Evolutionary conservation across 805 yeast species (phyloP), one percentile per base, ranked within the genome.

Genomic region (Yamadazyma paraphyllophila): DNA sequence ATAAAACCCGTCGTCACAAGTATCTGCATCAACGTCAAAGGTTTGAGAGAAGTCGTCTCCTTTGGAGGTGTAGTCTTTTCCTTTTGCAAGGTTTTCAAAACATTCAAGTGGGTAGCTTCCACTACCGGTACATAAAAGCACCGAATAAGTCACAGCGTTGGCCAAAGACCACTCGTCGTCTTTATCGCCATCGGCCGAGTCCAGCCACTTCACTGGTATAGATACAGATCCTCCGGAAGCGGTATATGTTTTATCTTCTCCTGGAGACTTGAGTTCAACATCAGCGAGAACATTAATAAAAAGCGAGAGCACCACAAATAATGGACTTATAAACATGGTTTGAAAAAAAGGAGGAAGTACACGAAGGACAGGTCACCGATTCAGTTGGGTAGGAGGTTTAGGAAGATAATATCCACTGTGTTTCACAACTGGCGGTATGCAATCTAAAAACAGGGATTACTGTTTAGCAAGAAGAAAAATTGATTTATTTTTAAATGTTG

Each of bases 81-180:
- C 56, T 2, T 35, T 32, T 4, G 36, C 42, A 12, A 63, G 48
- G 1, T 78, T 29, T 2, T 71, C 56, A 2, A 71, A 27, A 47
- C 78, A 69, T 30, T 66, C 53, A 54, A 85, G 76, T 13, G 69
- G 64, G 17, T 60, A 31, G 56, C 81, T 78, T 17, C 41, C 41
- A 82, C 51, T 63, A 27, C 96, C 97, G 1, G 91, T 78, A 63
- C 92, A 83, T 43, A 92, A 67, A 5, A 66, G 62, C 44, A 90
- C 67, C 0, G 82, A 69, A 50, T 76, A 80, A 1, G 66, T 52
- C 3, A 63, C 50, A 17, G 80, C 75, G 7, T 75, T 68, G 2
- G 55, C 46, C 37, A 85, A 55, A 1, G 70, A 50, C 0, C 36
- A 47, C 10, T 56, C 58, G 3, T 47, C 53, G 32, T 57, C 52